Evolutionary conservation across 208 protist species (phyloP).

Genomic region (Strigomonas galati): DNA sequence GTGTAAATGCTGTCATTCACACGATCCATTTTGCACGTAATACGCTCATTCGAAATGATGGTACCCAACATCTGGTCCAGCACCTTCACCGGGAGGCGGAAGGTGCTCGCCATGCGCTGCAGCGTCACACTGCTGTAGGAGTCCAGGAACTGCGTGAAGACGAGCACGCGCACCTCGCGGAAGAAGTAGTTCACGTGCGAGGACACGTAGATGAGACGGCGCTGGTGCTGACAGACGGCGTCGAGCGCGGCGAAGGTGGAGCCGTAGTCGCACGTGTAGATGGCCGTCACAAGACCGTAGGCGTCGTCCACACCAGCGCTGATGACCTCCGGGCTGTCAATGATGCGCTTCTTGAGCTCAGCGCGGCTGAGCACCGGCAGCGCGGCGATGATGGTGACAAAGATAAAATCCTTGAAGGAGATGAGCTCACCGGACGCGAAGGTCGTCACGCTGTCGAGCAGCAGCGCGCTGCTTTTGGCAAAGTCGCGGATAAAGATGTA

Average conservation of each 20-base stretch:
- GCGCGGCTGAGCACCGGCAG: conserved; percentile 86
- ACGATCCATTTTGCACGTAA: conserved; percentile 98
- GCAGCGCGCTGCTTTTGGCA: conserved; percentile 86
- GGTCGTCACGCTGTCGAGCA: conserved; percentile 96
- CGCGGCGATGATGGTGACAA: conserved; percentile 92
- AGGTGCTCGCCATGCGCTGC: conserved; percentile 93
- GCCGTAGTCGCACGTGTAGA: conserved; percentile 96
- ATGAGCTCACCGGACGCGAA: conserved; percentile 97
- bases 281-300: conserved; percentile 84
- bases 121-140: conserved; percentile 97
- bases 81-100: conserved; percentile 90
- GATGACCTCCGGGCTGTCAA: conserved; percentile 91
- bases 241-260: conserved; percentile 92
- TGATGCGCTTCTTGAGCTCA: conserved; percentile 87
- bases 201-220: conserved; percentile 90
- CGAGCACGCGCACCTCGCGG: conserved; percentile 95
- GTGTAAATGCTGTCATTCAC: conserved; percentile 96
- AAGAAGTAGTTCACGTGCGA: conserved; percentile 95
- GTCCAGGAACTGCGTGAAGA: conserved; percentile 98
- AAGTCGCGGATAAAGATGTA: conserved; percentile 95
- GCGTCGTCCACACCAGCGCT: conserved; percentile 89
- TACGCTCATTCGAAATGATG: conserved; percentile 95
- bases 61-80: conserved; percentile 95
- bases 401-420: conserved; percentile 93
- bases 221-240: conserved; percentile 88